Percentiles rank a stretch among this genome's conserved stretches.
Evolutionary conservation across 495 filamentous ascomycete species (phyloP).

Genomic region (Sphaerosporella brunnea): DNA sequence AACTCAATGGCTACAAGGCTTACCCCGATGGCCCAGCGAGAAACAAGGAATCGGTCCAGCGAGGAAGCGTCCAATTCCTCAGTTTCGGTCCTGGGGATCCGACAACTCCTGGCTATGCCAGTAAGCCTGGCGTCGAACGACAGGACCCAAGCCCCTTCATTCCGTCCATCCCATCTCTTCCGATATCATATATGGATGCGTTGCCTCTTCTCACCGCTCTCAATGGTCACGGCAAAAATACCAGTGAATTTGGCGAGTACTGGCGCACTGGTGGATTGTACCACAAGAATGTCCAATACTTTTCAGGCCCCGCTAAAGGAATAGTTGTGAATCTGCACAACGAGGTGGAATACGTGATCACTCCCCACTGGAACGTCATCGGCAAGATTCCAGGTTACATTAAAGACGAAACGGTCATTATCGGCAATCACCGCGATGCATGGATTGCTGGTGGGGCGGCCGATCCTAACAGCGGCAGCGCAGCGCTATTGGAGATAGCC

Average conservation of each 20-base stretch:
- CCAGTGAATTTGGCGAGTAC: slow-evolving; percentile 52
- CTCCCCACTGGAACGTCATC: slow-evolving; percentile 87
- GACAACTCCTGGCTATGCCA: slow-evolving; percentile 87
- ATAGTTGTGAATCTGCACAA: slow-evolving; percentile 69
- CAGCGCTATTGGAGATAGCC: slow-evolving; percentile 29
- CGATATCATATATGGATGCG: slow-evolving; percentile 75
- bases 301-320: slow-evolving; percentile 65
- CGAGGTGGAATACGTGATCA: slow-evolving; percentile 73
- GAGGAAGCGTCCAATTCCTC: slow-evolving; percentile 68
- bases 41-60: slow-evolving; percentile 74
- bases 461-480: slow-evolving; percentile 32
- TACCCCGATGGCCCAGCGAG: slow-evolving; percentile 83
- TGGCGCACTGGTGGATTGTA: slow-evolving; percentile 53
- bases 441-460: slow-evolving; percentile 31
- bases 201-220: slow-evolving; percentile 72
- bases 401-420: slow-evolving; percentile 63
- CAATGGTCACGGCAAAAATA: slow-evolving; percentile 70
- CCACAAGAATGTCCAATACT: slow-evolving; percentile 76
- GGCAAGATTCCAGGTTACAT: slow-evolving; percentile 86
- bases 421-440: slow-evolving; percentile 86
- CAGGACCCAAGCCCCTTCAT: slow-evolving; percentile 47
- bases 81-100: slow-evolving; percentile 46
- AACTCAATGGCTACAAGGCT: slow-evolving; percentile 56
- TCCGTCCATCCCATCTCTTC: slow-evolving; percentile 77
- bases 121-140: slow-evolving; percentile 73